These are phyloP conservation scores for Pestalotiopsis sp. DNA, from an alignment of 2,329 filamentous ascomycete species.

Conservation along the genomic window DNA sequence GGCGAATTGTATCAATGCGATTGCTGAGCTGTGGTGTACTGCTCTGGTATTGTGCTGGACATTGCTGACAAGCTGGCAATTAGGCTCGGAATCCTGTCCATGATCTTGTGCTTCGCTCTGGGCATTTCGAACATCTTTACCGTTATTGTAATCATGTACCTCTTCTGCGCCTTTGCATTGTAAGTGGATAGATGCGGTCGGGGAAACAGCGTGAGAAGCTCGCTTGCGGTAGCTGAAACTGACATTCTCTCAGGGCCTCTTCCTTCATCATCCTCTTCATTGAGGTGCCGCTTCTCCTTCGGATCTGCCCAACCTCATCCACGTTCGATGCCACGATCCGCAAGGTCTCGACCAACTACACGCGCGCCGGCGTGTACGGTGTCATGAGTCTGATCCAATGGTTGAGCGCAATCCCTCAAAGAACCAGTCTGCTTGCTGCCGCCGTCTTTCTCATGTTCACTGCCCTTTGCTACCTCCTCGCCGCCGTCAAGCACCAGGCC, in stretches of 20 bases:
- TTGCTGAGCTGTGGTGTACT: background rate
- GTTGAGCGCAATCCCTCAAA: conserved; percentile 67
- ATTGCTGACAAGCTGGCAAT: conserved; percentile 19
- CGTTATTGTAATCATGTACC: conserved; percentile 40
- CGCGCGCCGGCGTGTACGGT: conserved; percentile 85
- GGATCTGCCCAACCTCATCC: conserved; percentile 93
- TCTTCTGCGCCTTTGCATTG: conserved; percentile 52
- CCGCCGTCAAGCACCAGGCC: conserved; percentile 79
- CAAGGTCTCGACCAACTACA: conserved; percentile 93
- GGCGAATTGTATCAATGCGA: background rate
- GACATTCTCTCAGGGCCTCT: conserved; percentile 54
- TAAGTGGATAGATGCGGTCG: conserved; percentile 34
- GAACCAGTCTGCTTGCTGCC: conserved; percentile 80
- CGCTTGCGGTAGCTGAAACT: background rate
- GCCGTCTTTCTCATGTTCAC: conserved; percentile 81
- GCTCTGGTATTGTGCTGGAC: background rate
- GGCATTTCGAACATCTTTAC: conserved; percentile 70
- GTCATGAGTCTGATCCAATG: conserved; percentile 84
- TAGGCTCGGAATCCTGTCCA: conserved; percentile 71
- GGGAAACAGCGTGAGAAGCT: background rate
- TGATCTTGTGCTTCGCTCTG: conserved; percentile 70
- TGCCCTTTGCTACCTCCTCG: conserved; percentile 77
- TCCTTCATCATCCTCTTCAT: conserved; percentile 79
- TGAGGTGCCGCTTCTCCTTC: conserved; percentile 90
- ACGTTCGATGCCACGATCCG: conserved; percentile 89